Base-by-base conservation (phyloP, 345 rosid species). In the Durio zibethinus region DNA sequence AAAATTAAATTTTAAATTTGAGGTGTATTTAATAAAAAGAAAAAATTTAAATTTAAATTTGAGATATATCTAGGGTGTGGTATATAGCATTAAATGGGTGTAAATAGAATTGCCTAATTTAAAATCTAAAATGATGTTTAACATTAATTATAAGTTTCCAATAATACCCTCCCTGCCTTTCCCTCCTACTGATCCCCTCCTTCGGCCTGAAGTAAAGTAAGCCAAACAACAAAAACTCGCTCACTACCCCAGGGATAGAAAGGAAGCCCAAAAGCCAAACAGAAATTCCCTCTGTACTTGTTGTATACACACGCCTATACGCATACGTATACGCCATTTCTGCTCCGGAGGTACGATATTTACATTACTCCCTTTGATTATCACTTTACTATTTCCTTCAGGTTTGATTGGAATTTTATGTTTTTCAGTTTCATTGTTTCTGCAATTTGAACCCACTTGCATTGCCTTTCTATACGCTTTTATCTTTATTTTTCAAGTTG, bases 261-360 rank as follows among this genome's bases (percentile, higher is more conserved):
- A 12, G 14, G 15, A 48, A 47, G 23, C 48, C 11, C 60, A 18
- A 16, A 47, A 31, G 3, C 72, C 61, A 48, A 70, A 25, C 47
- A 18, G 5, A 72, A 1, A 21, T 23, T 29, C 59, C 35, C 61
- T 47, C 33, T 47, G n/a, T 3, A 42, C 11, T 1, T 16, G 20
- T 7, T 45, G 10, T 33, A 25, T 8, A 1, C n/a, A 0, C 1
- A 23, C 8, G 0, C 36, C 36, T 60, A 27, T 27, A 31, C 64
- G 5, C 57, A 4, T 29, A 57, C 4, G 4, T 59, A 35, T 56
- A 31, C 38, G 74, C 69, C 78, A 66, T 79, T 79, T 77, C 47
- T 45, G 52, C 21, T 2, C 20, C 6, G 27, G 27, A 75, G 75
- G 78, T 74, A 68, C 54, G 10, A 23, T 79, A 16, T 31, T 33